A percentile compares a stretch with the other conserved stretches of the same genome.
These are phyloP conservation scores for Globisporangium recalcitrans DNA, from an alignment of 352 stramenopile genomes.

Conservation along the genomic window DNA sequence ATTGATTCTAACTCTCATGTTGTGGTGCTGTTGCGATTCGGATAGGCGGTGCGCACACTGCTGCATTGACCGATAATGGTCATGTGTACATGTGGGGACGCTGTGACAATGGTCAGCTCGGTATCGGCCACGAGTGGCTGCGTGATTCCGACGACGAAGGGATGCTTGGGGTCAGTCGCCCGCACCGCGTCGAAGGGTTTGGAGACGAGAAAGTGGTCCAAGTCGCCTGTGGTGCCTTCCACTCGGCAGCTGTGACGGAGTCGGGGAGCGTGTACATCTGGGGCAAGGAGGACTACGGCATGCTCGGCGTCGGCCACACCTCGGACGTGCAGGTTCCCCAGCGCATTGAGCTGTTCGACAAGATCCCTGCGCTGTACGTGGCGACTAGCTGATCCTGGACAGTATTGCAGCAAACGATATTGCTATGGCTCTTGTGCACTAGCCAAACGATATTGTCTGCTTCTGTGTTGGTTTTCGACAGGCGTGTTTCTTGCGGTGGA, in stretches of 20 bases:
- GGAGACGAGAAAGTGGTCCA: constrained; percentile 68
- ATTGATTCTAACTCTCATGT: not conserved
- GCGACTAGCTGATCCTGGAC: not conserved
- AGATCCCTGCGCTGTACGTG: constrained; percentile 58
- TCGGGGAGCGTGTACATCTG: constrained; percentile 71
- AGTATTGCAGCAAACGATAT: too few relatives aligned
- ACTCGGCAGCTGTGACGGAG: constrained; percentile 73
- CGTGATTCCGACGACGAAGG: constrained; percentile 58
- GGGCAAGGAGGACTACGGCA: constrained; percentile 86
- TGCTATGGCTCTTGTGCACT: not conserved
- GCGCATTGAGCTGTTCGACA: constrained; percentile 61
- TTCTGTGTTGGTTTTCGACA: constrained; percentile 14
- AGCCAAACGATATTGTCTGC: not conserved
- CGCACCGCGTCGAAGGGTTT: constrained; percentile 63
- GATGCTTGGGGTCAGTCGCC: constrained; percentile 47
- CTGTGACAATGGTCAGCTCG: constrained; percentile 72
- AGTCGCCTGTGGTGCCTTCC: constrained; percentile 77
- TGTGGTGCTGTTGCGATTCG: not conserved
- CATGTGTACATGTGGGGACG: constrained; percentile 78
- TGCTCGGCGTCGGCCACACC: constrained; percentile 77
- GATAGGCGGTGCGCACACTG: constrained; percentile 59
- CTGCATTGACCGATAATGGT: constrained; percentile 59
- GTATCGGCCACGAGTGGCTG: constrained; percentile 59
- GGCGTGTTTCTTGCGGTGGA: constrained; percentile 72
- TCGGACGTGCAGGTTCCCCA: constrained; percentile 59